Percentiles rank a stretch among this genome's conserved stretches.
Evolutionary conservation across 2,329 filamentous ascomycete genomes (phyloP).

Genomic region (Acarospora socialis): DNA sequence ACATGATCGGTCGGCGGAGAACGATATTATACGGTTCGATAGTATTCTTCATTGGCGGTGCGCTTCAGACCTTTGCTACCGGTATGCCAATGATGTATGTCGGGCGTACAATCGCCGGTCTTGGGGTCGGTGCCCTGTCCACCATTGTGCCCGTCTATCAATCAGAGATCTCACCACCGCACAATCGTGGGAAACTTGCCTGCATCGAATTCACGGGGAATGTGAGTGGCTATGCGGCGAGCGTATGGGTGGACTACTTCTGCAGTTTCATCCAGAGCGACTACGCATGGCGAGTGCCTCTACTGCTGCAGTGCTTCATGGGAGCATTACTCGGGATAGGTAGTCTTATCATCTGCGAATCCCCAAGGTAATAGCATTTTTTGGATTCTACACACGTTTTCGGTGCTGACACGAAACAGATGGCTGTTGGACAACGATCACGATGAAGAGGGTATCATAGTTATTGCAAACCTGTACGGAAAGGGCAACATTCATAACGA

Average conservation of each 20-base stretch:
- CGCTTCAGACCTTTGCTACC: slow-evolving; percentile 65
- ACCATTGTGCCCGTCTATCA: slow-evolving; percentile 91
- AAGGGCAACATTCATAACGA: slow-evolving; percentile 88
- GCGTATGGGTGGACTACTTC: slow-evolving; percentile 97
- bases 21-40: slow-evolving; percentile 90
- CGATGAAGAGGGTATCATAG: slow-evolving; percentile 94
- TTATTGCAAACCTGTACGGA: slow-evolving; percentile 94
- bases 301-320: slow-evolving; percentile 92
- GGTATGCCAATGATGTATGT: slow-evolving; percentile 81
- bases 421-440: slow-evolving; percentile 97
- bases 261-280: slow-evolving; percentile 79
- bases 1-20: slow-evolving; percentile 74
- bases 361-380: slow-evolving; percentile 63
- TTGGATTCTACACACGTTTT: slow-evolving; percentile 1
- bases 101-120: slow-evolving; percentile 68
- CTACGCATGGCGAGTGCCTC: slow-evolving; percentile 77
- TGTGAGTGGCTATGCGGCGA: slow-evolving; percentile 87
- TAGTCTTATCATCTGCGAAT: slow-evolving; percentile 89
- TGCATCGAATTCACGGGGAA: slow-evolving; percentile 98
- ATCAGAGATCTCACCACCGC: slow-evolving; percentile 88
- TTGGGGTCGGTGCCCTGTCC: slow-evolving; percentile 76
- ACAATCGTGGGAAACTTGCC: slow-evolving; percentile 87
- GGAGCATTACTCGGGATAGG: slow-evolving; percentile 71
- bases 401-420: slow-evolving; percentile 37
- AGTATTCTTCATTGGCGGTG: slow-evolving; percentile 73